Evolutionary conservation across 2,329 filamentous ascomycete species (phyloP), one percentile per base, ranked within the genome.

Genomic region (Xylariaceae sp.): DNA sequence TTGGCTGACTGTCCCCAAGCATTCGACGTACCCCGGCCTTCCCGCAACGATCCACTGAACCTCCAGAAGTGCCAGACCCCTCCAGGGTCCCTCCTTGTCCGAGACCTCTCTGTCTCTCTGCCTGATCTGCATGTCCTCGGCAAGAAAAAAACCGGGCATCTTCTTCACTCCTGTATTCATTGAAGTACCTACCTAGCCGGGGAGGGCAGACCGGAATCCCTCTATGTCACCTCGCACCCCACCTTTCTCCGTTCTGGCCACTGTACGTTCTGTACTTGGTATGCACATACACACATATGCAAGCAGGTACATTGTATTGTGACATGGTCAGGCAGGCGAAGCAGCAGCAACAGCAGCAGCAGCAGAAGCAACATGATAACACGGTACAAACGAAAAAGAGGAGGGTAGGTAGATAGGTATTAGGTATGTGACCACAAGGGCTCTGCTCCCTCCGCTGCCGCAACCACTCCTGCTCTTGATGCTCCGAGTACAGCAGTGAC

Each of bases 341-440:
- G 50, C 51, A 48, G 46, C 46, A 45, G 47, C 44, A 48, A 24
- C n/a, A n/a, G n/a, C n/a, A n/a, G n/a, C n/a, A n/a, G n/a, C n/a
- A n/a, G n/a, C n/a, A n/a, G n/a, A n/a, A n/a, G n/a, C n/a, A n/a
- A n/a, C n/a, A n/a, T n/a, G n/a, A n/a, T n/a, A n/a, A n/a, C n/a
- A n/a, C n/a, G n/a, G n/a, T n/a, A 24, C 11, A 24, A 11, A 24
- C 21, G 21, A 6, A 24, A 24, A 24, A 6, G 21, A 11, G 21
- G 21, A 24, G 21, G 21, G n/a, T n/a, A n/a, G n/a, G n/a, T n/a
- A n/a, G n/a, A n/a, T n/a, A n/a, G n/a, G n/a, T n/a, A n/a, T n/a
- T n/a, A n/a, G n/a, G n/a, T n/a, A n/a, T n/a, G n/a, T n/a, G n/a
- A n/a, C n/a, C n/a, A n/a, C n/a, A n/a, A n/a, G n/a, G n/a, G n/a